These are phyloP conservation scores for Clohesyomyces aquaticus DNA, from an alignment of 495 filamentous ascomycete genomes.

Conservation along the genomic window DNA sequence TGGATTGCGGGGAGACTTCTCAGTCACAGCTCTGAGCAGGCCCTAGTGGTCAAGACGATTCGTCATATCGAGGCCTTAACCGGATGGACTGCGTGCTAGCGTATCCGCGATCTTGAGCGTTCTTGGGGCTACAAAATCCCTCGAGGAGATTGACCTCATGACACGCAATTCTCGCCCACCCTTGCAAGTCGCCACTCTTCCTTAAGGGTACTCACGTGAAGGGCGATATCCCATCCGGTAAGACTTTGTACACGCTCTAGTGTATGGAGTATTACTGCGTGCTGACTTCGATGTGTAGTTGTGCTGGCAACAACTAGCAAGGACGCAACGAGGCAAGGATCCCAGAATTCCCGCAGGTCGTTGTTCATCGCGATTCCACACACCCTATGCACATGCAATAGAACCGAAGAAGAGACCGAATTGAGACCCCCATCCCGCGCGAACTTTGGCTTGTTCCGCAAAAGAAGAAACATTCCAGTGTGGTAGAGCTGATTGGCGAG, in stretches of 20 bases:
- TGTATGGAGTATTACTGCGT: neutral
- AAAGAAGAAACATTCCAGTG: constrained; percentile 19
- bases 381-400: constrained; percentile 23
- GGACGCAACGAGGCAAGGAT: constrained; percentile 16
- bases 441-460: constrained; percentile 22
- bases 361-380: constrained; percentile 24
- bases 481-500: constrained; percentile 24
- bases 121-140: constrained; percentile 53
- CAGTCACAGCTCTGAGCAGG: constrained; percentile 53
- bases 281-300: constrained; percentile 19
- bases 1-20: constrained; percentile 55
- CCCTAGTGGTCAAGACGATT: constrained; percentile 50
- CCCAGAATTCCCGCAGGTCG: constrained; percentile 17
- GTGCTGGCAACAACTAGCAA: constrained; percentile 10
- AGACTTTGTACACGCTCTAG: constrained; percentile 8
- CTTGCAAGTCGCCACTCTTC: constrained; percentile 8
- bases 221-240: constrained; percentile 11
- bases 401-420: constrained; percentile 7
- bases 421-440: neutral
- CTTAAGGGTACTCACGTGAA: neutral
- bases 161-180: constrained; percentile 5
- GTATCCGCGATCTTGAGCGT: constrained; percentile 52
- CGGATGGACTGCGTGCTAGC: constrained; percentile 55
- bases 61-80: constrained; percentile 51
- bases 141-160: constrained; percentile 12